Evolutionary conservation across 768 basidiomycete species (phyloP).

Genomic region (Lenzites betulinus): DNA sequence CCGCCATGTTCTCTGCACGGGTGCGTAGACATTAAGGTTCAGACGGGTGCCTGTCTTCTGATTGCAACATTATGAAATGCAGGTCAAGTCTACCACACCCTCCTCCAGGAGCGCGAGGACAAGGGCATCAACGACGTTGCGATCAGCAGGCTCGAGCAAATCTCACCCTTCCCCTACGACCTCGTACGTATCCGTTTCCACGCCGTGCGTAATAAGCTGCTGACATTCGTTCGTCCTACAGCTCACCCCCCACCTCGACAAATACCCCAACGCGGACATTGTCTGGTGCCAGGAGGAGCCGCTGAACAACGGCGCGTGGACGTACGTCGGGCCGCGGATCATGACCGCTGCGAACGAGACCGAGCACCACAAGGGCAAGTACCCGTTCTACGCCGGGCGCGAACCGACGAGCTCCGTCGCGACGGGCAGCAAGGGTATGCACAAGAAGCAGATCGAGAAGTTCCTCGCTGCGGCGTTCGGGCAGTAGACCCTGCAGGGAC

Average conservation of each 20-base stretch:
- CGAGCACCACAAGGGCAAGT: slow-evolving; percentile 87
- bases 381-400: slow-evolving; percentile 89
- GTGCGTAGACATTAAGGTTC: slow-evolving; percentile 34
- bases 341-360: slow-evolving; percentile 93
- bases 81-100: slow-evolving; percentile 94
- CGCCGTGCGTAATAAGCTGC: background rate
- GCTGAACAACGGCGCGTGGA: slow-evolving; percentile 97
- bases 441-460: slow-evolving; percentile 88
- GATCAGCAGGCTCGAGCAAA: slow-evolving; percentile 92
- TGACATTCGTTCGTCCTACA: slow-evolving; percentile 32
- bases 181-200: slow-evolving; percentile 50
- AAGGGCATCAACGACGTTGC: slow-evolving; percentile 90
- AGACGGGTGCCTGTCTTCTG: background rate
- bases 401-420: slow-evolving; percentile 91
- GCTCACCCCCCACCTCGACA: slow-evolving; percentile 93
- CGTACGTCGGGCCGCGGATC: slow-evolving; percentile 90
- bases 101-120: slow-evolving; percentile 88
- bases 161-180: slow-evolving; percentile 98
- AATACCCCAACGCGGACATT: slow-evolving; percentile 92
- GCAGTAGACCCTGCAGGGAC: slow-evolving; percentile 4
- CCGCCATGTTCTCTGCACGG: slow-evolving; percentile 89
- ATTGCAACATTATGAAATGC: slow-evolving; percentile 1
- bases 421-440: slow-evolving; percentile 85
- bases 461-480: slow-evolving; percentile 68
- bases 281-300: slow-evolving; percentile 98